phyloP scores from a whole-genome alignment of 345 rosid genomes.

The Sisymbrium irio region DNA sequence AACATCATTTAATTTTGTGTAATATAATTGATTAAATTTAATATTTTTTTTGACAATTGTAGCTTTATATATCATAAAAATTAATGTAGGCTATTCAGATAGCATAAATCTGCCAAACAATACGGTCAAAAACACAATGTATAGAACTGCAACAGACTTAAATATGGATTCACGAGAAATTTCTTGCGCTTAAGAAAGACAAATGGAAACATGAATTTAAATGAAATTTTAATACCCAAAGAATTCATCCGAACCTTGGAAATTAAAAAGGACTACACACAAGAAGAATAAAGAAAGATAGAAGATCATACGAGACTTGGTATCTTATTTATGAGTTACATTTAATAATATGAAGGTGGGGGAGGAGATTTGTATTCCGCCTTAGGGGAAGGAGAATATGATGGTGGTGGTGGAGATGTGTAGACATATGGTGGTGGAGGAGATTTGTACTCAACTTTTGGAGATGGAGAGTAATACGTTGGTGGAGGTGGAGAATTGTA shows the following conservation, averaged over 20 bases:
- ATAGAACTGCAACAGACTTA: constrained; percentile 5
- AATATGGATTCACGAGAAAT: neutral
- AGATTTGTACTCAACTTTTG: too few relatives aligned
- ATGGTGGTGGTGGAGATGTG: too few relatives aligned
- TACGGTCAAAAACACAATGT: neutral
- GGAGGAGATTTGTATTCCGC: too few relatives aligned
- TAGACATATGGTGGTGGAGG: too few relatives aligned
- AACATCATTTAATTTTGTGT: too few relatives aligned
- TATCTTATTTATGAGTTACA: neutral
- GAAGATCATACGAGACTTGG: neutral
- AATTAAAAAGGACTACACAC: neutral
- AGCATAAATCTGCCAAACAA: neutral
- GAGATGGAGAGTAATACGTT: too few relatives aligned
- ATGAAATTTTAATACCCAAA: constrained; percentile 6
- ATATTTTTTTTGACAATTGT: too few relatives aligned
- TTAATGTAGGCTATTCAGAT: neutral
- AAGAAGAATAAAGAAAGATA: neutral
- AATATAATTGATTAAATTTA: too few relatives aligned
- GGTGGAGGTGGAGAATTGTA: too few relatives aligned
- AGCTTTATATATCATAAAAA: too few relatives aligned
- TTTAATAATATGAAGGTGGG: neutral
- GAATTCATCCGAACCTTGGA: neutral
- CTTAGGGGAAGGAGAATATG: too few relatives aligned
- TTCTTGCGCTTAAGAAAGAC: neutral
- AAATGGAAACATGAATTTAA: neutral